Base-by-base conservation (phyloP, 179 eudicot genomes). In the Sideroxylon spinosum region DNA sequence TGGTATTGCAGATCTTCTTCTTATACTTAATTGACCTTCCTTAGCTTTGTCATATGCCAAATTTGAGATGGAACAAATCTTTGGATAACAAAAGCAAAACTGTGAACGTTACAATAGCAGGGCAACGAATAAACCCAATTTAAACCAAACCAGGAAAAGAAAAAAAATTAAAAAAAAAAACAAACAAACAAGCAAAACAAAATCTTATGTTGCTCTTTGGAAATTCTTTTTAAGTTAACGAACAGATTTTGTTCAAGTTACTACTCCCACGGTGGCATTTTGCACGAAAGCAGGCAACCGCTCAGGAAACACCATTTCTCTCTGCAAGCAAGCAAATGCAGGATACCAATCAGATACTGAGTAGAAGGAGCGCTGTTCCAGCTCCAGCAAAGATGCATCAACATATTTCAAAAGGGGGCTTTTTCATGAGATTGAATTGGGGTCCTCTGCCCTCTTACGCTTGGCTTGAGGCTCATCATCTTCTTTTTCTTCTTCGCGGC, bases 391-490 rank as follows among this genome's bases (percentile, higher is more conserved):
- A 71, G 70, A 16, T n/a, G 23, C 62, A 79, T 71, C 59, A 16
- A 63, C 62, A 71, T 44, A n/a, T 29, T 56, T 10, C 22, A 29
- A 0, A 13, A 32, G 49, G 63, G 26, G 14, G n/a, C n/a, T 78
- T 48, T 32, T 55, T 87, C 85, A 86, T 26, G 90, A 84, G 80
- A 81, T 84, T 62, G 88, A 76, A 79, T 83, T 57, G 44, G 87
- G 68, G 9, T 86, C 88, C 59, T 93, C 98, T 6, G 80, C 82
- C 91, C 91, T 95, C 76, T 82, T 91, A 82, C 97, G 97, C 89
- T 95, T 93, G 78, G 87, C 88, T 68, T 86, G 76, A 49, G 91
- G 88, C 87, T 92, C 90, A 10, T 86, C 85, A 25, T 71, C 90
- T 56, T 82, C 87, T 49, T 48, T 70, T 75, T 67, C 28, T 10